A percentile compares a stretch with the other conserved stretches of the same genome.
Conservation (phyloP, 352 stramenopile genomes). For the Thalassiosira sp. region DNA sequence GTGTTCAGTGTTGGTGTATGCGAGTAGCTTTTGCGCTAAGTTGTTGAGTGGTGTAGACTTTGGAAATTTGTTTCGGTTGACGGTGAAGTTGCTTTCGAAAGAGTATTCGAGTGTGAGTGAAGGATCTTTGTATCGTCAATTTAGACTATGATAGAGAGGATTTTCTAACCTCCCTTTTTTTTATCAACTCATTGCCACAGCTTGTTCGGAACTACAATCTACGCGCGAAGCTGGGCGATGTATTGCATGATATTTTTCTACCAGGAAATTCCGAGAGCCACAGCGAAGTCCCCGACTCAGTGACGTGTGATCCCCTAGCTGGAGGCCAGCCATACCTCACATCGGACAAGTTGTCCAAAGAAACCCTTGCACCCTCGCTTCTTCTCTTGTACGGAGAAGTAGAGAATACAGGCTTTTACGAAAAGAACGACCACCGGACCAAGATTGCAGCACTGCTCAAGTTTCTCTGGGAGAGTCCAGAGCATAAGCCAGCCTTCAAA, state of each 20-base stretch:
- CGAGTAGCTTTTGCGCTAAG: conserved; percentile 87
- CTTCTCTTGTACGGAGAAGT: conserved; percentile 97
- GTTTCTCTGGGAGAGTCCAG: conserved; percentile 93
- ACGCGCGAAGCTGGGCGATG: conserved; percentile 94
- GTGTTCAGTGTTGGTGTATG: conserved; percentile 89
- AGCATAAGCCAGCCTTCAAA: conserved; percentile 93
- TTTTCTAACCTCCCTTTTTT: conserved; percentile 7
- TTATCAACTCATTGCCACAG: conserved; percentile 12
- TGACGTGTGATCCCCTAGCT: conserved; percentile 66
- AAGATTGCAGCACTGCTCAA: conserved; percentile 96
- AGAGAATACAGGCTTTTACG: conserved; percentile 97
- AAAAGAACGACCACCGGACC: conserved; percentile 94
- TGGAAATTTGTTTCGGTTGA: conserved; percentile 88
- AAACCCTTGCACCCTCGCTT: conserved; percentile 91
- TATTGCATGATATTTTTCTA: conserved; percentile 95
- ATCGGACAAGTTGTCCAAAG: conserved; percentile 69
- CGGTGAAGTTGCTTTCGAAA: conserved; percentile 90
- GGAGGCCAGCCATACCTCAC: conserved; percentile 76
- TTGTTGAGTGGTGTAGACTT: conserved; percentile 87
- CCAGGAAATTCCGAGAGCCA: conserved; percentile 86
- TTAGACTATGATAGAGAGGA: conserved; percentile 2
- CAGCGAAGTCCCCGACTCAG: conserved; percentile 68
- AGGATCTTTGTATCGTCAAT: conserved; percentile 8
- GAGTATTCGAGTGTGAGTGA: conserved; percentile 62
- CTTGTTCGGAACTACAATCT: conserved; percentile 87